Conservation (phyloP, 345 rosid species). For the Balakata baccata region DNA sequence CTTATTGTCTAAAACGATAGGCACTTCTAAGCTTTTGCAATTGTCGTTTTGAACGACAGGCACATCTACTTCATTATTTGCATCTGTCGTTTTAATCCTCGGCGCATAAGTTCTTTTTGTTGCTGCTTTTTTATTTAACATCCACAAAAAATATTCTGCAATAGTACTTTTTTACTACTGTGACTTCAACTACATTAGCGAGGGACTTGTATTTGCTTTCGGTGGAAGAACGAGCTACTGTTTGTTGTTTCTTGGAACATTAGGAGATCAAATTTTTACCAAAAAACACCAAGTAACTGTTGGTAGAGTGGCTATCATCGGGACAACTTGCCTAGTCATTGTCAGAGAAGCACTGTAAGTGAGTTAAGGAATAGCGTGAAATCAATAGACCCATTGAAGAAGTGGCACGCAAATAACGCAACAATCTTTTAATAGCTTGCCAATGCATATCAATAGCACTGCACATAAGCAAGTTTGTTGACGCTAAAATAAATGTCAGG, state of each 20-base stretch:
- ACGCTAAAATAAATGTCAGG: not conserved
- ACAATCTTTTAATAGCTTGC: not conserved
- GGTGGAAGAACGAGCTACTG: not conserved
- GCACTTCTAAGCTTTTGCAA: too few species aligned
- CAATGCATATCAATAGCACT: not conserved
- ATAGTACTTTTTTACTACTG: too few species aligned
- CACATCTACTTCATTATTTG: too few species aligned
- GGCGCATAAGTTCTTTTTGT: too few species aligned
- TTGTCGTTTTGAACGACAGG: too few species aligned
- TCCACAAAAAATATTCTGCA: too few species aligned
- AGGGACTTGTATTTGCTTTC: not conserved
- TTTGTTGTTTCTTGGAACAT: too few species aligned
- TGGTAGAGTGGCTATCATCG: not conserved
- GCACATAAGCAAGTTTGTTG: not conserved
- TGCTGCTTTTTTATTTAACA: too few species aligned
- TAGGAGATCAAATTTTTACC: not conserved
- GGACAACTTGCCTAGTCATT: not conserved
- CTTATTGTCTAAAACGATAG: too few species aligned
- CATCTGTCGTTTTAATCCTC: too few species aligned
- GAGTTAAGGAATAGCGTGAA: not conserved
- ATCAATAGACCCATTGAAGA: not conserved
- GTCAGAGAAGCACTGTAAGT: not conserved
- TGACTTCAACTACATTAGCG: not conserved
- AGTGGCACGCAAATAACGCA: not conserved
- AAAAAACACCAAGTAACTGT: not conserved